phyloP scores from a whole-genome alignment of 306 rosid genomes.

The Abrus pulchellus region DNA sequence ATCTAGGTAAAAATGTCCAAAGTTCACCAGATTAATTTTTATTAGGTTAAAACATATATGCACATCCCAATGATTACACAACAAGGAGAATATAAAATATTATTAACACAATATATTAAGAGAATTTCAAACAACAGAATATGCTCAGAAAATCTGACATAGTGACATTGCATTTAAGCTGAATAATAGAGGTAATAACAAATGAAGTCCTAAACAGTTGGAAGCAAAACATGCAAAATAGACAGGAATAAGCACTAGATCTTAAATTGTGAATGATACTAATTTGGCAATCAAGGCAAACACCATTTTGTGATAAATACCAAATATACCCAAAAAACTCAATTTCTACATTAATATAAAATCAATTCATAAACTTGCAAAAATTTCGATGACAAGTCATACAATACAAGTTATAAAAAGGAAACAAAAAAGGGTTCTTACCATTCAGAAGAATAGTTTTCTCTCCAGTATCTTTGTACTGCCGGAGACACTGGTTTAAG shows the following conservation, averaged over 20 bases:
- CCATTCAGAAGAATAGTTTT: constrained; percentile 88
- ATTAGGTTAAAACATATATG: background rate
- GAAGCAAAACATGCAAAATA: constrained; percentile 21
- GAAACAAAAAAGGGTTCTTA: constrained; percentile 50
- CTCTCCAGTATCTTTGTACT: constrained; percentile 93
- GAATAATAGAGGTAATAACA: background rate
- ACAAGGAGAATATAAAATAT: constrained; percentile 6
- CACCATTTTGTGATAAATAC: background rate
- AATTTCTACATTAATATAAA: constrained; percentile 16
- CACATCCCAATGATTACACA: background rate
- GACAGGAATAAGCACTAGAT: constrained; percentile 10
- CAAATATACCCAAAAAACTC: background rate
- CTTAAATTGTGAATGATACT: constrained; percentile 2
- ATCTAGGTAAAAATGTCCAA: background rate
- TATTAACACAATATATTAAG: constrained; percentile 2
- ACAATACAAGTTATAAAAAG: constrained; percentile 18
- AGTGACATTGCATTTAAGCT: constrained; percentile 17
- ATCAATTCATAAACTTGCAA: constrained; percentile 30
- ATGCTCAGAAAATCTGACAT: background rate
- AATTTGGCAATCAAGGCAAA: constrained; percentile 2
- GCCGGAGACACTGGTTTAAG: constrained; percentile 94
- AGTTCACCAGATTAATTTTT: background rate
- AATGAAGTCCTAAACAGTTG: constrained; percentile 22
- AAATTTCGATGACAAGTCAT: background rate
- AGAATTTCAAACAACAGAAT: constrained; percentile 2